phyloP scores from a whole-genome alignment of 768 basidiomycete species.

The Collybia sp. region DNA sequence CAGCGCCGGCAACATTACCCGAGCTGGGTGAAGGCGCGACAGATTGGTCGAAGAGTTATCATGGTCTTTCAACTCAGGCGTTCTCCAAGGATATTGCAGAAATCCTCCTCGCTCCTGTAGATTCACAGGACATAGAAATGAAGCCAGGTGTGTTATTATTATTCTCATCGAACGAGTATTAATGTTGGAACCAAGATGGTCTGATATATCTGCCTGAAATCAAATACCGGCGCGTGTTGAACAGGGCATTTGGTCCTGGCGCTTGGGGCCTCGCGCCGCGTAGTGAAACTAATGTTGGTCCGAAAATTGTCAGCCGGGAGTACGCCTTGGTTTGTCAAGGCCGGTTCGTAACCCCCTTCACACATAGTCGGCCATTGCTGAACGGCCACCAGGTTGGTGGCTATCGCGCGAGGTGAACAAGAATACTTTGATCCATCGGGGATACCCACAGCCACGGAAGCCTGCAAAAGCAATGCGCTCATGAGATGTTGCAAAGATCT shows the following conservation, averaged over 20 bases:
- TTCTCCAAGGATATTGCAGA: constrained; percentile 76
- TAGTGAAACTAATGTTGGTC: constrained; percentile 85
- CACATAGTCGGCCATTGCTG: not conserved
- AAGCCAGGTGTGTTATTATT: constrained; percentile 70
- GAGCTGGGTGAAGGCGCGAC: constrained; percentile 26
- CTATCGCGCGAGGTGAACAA: constrained; percentile 90
- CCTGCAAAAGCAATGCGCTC: constrained; percentile 92
- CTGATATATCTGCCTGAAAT: constrained; percentile 95
- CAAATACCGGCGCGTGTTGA: constrained; percentile 88
- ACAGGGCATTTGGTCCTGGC: constrained; percentile 93
- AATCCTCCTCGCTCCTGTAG: constrained; percentile 67
- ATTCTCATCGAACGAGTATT: not conserved
- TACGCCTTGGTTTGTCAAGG: constrained; percentile 94
- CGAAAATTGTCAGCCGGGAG: constrained; percentile 85
- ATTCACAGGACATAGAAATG: constrained; percentile 81
- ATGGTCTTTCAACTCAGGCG: constrained; percentile 72
- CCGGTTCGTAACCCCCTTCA: constrained; percentile 44
- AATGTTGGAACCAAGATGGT: constrained; percentile 56
- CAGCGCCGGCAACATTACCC: constrained; percentile 1
- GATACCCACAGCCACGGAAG: constrained; percentile 91
- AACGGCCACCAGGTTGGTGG: constrained; percentile 60
- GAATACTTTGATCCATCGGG: constrained; percentile 92
- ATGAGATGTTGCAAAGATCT: constrained; percentile 98
- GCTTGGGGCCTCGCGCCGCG: constrained; percentile 96
- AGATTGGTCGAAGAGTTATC: constrained; percentile 89